phyloP scores from a whole-genome alignment of 768 basidiomycete species.

The Boletellus sp. region DNA sequence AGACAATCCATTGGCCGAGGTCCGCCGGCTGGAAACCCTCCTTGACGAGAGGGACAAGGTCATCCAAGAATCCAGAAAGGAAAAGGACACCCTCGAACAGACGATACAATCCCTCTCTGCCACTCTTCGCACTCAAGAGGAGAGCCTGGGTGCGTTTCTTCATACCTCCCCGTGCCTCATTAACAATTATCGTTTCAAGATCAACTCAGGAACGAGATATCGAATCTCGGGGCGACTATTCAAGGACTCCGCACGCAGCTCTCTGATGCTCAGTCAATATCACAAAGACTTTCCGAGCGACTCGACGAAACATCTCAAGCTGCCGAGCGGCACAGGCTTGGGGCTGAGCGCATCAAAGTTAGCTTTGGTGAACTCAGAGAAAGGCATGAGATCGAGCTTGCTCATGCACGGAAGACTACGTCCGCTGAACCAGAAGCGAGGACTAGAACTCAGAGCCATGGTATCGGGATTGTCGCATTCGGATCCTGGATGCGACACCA shows the following conservation, averaged over 20 bases:
- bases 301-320: not conserved
- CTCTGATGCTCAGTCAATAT: not conserved
- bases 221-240: not conserved
- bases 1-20: not conserved
- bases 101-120: not conserved
- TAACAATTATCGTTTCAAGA: not conserved
- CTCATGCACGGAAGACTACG: not conserved
- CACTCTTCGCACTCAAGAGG: not conserved
- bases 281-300: not conserved
- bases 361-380: not conserved
- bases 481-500: slow-evolving; percentile 2
- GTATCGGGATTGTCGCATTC: not conserved
- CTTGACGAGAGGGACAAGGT: not conserved
- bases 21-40: not conserved
- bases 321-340: not conserved
- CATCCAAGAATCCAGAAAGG: not conserved
- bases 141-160: not conserved
- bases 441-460: not conserved
- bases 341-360: not conserved
- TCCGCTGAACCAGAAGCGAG: not conserved
- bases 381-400: not conserved
- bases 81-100: slow-evolving; percentile 1
- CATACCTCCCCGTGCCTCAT: not conserved
- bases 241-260: slow-evolving; percentile 1
- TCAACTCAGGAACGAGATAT: slow-evolving; percentile 1